Conservation (phyloP, 306 rosid genomes). For the Elaeagnus macrophylla region DNA sequence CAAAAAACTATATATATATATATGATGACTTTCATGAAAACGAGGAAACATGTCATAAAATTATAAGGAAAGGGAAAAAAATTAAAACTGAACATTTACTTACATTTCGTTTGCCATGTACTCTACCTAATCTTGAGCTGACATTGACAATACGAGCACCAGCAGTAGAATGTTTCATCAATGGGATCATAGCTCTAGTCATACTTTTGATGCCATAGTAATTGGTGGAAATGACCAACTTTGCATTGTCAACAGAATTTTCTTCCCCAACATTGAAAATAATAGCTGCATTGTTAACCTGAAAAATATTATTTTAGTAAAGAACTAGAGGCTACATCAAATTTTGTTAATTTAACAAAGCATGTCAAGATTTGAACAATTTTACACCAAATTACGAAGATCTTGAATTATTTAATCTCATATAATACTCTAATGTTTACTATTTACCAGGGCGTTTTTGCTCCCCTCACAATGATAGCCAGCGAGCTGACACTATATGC, state of each 20-base stretch:
- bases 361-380: too few relatives aligned
- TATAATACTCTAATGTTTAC: too few relatives aligned
- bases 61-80: background rate
- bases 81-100: slow-evolving; percentile 18
- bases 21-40: too few relatives aligned
- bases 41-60: background rate
- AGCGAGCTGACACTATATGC: too few relatives aligned
- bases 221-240: slow-evolving; percentile 58
- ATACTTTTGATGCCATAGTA: slow-evolving; percentile 64
- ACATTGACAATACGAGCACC: slow-evolving; percentile 79
- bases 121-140: slow-evolving; percentile 74
- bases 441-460: too few relatives aligned
- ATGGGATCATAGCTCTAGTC: slow-evolving; percentile 74
- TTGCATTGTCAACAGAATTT: slow-evolving; percentile 63
- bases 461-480: too few relatives aligned
- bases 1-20: too few relatives aligned
- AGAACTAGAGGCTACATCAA: too few relatives aligned
- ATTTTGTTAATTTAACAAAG: too few relatives aligned
- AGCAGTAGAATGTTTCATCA: slow-evolving; percentile 61
- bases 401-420: too few relatives aligned
- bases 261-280: slow-evolving; percentile 74
- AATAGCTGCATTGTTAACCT: slow-evolving; percentile 85
- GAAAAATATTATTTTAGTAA: slow-evolving; percentile 9
- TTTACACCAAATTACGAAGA: too few relatives aligned
- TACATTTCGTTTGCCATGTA: slow-evolving; percentile 72